Evolutionary conservation across 163 green algal species (phyloP), one percentile per base, ranked within the genome.

Genomic region (Prototheca cutis): DNA sequence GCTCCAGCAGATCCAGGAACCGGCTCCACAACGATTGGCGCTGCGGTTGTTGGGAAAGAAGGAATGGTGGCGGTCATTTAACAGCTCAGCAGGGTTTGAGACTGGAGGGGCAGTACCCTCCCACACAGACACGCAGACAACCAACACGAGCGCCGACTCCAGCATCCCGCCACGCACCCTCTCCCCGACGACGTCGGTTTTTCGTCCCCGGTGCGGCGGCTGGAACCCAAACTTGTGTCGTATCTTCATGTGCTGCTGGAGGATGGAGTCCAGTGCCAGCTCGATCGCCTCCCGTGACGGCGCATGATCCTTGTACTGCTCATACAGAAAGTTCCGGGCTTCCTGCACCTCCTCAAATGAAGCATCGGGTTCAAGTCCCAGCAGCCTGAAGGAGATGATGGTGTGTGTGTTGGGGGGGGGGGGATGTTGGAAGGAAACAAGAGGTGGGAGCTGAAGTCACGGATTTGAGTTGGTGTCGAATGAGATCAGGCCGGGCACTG

Each of bases 331-430:
- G 63, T 90, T 88, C 6, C 79, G 63, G 3, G 84, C 84, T 23
- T 87, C 79, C 68, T 86, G 76, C 2, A 91, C 75, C 60, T 91
- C 84, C 58, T 91, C 84, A 65, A 84, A 89, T 0, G 67, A 82
- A 2, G 82, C 84, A 6, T 87, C 81, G 5, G 65, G 64, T 3
- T 64, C 40, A 6, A 94, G 40, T 8, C 84, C 85, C 34, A 94
- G 73, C 47, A 79, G 61, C 67, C 82, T 86, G 81, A 30, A 4
- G 30, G 40, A n/a, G 34, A 45, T n/a, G n/a, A n/a, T n/a, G n/a
- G n/a, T n/a, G n/a, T n/a, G n/a, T n/a, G n/a, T n/a, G 54, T 33
- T 28, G 52, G 30, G 53, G 30, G 30, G 10, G 23, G 28, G 6
- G n/a, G 18, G 29, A 17, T 32, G 4, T 18, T 49, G 7, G 13